Conservation (phyloP, 768 basidiomycete genomes). For the Naganishia vaughanmartiniae region DNA sequence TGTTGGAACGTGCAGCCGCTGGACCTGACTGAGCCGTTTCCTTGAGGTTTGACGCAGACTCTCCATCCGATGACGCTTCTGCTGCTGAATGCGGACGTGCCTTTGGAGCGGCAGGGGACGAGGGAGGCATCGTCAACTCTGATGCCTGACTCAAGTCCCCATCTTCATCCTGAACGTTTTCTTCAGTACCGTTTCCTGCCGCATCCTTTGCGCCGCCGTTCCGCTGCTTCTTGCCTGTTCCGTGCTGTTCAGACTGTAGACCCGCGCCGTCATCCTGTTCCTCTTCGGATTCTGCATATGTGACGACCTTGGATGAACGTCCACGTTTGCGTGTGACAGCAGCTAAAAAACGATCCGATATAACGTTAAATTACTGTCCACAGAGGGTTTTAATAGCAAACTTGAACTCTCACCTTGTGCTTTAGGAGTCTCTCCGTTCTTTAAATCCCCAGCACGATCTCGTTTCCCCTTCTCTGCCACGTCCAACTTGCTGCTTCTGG, state of each 20-base stretch:
- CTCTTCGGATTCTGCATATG: conserved; percentile 7
- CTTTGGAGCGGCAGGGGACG: not conserved
- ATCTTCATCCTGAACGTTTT: not conserved
- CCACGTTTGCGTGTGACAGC: not conserved
- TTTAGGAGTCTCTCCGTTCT: not conserved
- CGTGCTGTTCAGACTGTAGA: not conserved
- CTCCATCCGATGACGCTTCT: not conserved
- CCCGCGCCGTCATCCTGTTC: not conserved
- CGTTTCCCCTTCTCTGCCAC: not conserved
- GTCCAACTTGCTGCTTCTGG: not conserved
- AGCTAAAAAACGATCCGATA: not conserved
- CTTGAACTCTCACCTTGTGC: not conserved
- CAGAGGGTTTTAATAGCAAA: not conserved
- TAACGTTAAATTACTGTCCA: not conserved
- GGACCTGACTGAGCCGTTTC: not conserved
- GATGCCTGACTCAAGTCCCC: conserved; percentile 4
- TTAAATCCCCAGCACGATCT: not conserved
- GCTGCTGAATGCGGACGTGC: too few relatives aligned
- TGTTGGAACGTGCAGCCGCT: not conserved
- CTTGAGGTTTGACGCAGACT: not conserved
- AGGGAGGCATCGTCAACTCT: not conserved
- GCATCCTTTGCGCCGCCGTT: not conserved
- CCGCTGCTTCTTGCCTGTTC: not conserved
- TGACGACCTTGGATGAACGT: not conserved
- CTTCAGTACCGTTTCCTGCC: not conserved